A percentile compares a stretch with the other conserved stretches of the same genome.
Evolutionary conservation across 1,284 basidiomycete species (phyloP).

Genomic region (Fomitiporia mediterranea): DNA sequence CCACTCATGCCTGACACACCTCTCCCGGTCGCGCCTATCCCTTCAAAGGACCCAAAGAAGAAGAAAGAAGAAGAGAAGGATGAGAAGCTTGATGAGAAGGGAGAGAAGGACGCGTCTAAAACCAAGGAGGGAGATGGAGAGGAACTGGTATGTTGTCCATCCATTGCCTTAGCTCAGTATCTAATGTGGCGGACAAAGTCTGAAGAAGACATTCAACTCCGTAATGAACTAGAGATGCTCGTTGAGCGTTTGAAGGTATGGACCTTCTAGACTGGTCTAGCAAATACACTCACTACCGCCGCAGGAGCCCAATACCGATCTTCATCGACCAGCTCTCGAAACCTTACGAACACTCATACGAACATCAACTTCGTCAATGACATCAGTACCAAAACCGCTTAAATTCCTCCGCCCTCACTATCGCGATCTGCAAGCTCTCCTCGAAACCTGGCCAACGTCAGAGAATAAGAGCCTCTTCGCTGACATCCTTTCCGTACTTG

Average conservation of each 20-base stretch:
- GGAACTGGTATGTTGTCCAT: conserved; percentile 63
- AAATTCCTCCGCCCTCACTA: conserved; percentile 98
- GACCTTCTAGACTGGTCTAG: not conserved
- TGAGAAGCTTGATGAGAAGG: conserved; percentile 32
- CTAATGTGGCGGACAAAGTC: conserved; percentile 46
- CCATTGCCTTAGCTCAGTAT: not conserved
- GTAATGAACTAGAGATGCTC: conserved; percentile 96
- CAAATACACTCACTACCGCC: conserved; percentile 15
- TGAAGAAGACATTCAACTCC: conserved; percentile 93
- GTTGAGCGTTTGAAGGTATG: conserved; percentile 88
- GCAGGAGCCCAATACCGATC: conserved; percentile 81
- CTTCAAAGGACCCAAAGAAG: conserved; percentile 70
- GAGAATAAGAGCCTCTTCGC: conserved; percentile 92
- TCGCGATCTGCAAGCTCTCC: conserved; percentile 78
- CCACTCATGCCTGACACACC: conserved; percentile 17
- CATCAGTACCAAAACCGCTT: conserved; percentile 98
- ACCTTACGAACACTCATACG: conserved; percentile 91
- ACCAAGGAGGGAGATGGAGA: conserved; percentile 57
- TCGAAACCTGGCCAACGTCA: conserved; percentile 75
- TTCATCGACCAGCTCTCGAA: conserved; percentile 92
- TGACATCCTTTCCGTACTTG: conserved; percentile 97
- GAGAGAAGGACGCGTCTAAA: conserved; percentile 47
- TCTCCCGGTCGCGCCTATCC: conserved; percentile 37
- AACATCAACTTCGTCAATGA: conserved; percentile 99
- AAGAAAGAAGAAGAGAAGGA: conserved; percentile 49